These are phyloP conservation scores for Xerocomellus chrysenteron DNA, from an alignment of 768 basidiomycete genomes.

Conservation along the genomic window DNA sequence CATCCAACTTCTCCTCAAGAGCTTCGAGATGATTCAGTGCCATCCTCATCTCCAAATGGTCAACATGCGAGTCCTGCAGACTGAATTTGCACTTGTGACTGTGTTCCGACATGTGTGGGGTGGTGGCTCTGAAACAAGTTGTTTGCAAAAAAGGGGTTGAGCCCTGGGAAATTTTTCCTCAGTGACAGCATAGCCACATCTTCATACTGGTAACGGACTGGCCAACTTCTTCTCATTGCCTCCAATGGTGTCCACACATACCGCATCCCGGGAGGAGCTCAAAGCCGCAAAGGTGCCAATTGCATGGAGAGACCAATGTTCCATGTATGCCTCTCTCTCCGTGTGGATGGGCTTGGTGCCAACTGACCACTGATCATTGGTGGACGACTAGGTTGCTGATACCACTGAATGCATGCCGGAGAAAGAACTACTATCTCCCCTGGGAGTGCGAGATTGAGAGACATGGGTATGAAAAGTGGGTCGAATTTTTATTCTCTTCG, in stretches of 20 bases:
- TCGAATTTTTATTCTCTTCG: not conserved
- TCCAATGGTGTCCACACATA: constrained; percentile 67
- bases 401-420: constrained; percentile 85
- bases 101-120: too few species aligned
- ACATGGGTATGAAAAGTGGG: constrained; percentile 83
- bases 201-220: not conserved
- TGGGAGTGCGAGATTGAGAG: constrained; percentile 94
- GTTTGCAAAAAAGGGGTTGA: too few species aligned
- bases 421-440: constrained; percentile 73
- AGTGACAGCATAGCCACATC: constrained; percentile 20
- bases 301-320: constrained; percentile 88
- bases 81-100: too few species aligned
- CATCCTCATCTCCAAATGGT: too few species aligned
- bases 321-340: constrained; percentile 60
- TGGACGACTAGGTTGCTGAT: constrained; percentile 63
- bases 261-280: constrained; percentile 82
- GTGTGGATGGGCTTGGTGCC: too few species aligned
- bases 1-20: too few species aligned
- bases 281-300: constrained; percentile 74
- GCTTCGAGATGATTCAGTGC: too few species aligned
- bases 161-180: too few species aligned
- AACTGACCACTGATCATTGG: not conserved
- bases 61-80: too few species aligned
- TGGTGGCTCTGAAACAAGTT: too few species aligned
- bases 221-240: not conserved